A percentile compares a stretch with the other conserved stretches of the same genome.
phyloP scores from a whole-genome alignment of 1,284 basidiomycete species.

The Papiliotrema laurentii region DNA sequence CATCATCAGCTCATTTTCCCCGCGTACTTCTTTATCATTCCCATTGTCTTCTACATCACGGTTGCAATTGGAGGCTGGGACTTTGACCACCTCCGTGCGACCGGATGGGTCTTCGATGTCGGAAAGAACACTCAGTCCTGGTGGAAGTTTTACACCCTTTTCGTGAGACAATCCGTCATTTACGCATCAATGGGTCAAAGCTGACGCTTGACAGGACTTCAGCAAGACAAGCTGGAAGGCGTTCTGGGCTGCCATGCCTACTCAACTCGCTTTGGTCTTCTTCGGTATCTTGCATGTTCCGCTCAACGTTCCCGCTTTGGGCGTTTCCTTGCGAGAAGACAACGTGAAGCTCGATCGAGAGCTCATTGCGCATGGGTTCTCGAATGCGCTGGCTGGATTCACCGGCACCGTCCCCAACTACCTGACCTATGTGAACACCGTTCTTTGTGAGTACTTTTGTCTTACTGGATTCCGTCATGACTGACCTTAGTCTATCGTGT shows the following conservation, averaged over 20 bases:
- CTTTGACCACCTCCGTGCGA: conserved; percentile 58
- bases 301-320: conserved; percentile 86
- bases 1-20: conserved; percentile 92
- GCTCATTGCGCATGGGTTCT: conserved; percentile 86
- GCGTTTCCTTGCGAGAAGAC: conserved; percentile 86
- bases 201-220: conserved; percentile 54
- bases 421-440: conserved; percentile 72
- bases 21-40: conserved; percentile 80
- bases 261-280: conserved; percentile 44
- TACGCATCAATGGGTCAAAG: background rate
- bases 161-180: conserved; percentile 51
- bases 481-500: conserved; percentile 68
- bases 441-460: conserved; percentile 57
- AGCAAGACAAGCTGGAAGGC: conserved; percentile 58
- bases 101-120: conserved; percentile 89
- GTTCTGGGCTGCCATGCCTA: conserved; percentile 69
- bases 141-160: conserved; percentile 77
- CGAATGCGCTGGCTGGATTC: conserved; percentile 77
- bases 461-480: background rate
- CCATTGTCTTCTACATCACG: conserved; percentile 76
- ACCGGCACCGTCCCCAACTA: conserved; percentile 64
- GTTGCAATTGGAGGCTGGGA: conserved; percentile 63
- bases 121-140: conserved; percentile 61
- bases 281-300: conserved; percentile 82
- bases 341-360: conserved; percentile 91